Conservation (phyloP, 2,329 filamentous ascomycete genomes). For the Colletotrichum chlorophyti region DNA sequence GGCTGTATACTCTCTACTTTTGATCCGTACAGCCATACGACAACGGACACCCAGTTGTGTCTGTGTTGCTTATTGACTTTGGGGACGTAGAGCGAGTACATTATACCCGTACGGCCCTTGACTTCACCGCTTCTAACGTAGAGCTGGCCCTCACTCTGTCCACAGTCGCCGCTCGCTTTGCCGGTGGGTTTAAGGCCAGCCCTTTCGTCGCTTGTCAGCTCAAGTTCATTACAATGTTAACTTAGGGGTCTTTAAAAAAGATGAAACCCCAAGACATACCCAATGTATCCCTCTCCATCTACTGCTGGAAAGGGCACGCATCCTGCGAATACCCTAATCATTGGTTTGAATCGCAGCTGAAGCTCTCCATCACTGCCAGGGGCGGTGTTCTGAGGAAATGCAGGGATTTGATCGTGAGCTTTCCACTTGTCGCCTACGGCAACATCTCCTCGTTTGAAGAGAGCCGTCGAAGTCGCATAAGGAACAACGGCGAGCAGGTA, state of each 20-base stretch:
- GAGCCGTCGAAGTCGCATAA: too few relatives aligned
- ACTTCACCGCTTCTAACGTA: not conserved
- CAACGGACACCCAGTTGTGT: not conserved
- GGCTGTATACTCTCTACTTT: not conserved
- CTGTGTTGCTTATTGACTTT: not conserved
- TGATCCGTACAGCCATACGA: not conserved
- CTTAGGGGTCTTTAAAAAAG: too few relatives aligned
- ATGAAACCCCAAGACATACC: not conserved
- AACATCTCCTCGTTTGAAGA: too few relatives aligned
- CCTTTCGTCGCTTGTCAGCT: too few relatives aligned
- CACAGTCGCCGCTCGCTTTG: not conserved
- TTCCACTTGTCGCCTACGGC: not conserved
- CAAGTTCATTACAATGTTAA: too few relatives aligned
- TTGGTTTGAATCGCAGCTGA: not conserved
- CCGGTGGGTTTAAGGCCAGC: not conserved
- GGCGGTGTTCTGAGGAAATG: not conserved
- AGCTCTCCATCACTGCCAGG: not conserved
- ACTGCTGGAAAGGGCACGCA: not conserved
- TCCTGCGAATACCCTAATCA: not conserved
- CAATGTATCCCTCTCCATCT: not conserved
- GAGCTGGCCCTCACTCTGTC: not conserved
- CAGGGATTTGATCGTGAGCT: not conserved
- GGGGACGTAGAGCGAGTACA: not conserved
- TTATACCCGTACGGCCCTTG: not conserved
- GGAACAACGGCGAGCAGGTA: too few relatives aligned